These are phyloP conservation scores for Fraxinus excelsior DNA, from an alignment of 257 asterid species.

Conservation along the genomic window DNA sequence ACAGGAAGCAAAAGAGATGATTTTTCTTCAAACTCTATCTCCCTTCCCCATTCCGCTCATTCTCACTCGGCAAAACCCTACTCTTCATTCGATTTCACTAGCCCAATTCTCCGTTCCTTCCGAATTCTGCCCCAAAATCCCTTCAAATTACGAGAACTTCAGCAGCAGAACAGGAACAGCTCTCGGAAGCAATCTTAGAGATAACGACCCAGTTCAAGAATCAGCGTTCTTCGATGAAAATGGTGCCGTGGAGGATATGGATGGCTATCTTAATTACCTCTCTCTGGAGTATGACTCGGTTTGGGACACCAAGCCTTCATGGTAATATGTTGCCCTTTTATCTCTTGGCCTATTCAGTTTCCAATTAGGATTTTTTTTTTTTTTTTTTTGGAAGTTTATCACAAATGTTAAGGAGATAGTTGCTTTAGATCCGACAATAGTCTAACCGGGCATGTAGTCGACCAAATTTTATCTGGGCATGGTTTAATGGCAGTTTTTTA, in stretches of 20 bases:
- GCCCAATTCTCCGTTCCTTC: conserved; percentile 23
- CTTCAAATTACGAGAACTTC: conserved; percentile 1
- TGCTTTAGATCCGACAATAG: too few relatives aligned
- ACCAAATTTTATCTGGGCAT: background rate
- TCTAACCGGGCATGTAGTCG: too few relatives aligned
- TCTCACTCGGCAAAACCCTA: conserved; percentile 4
- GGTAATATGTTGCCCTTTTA: conserved; percentile 38
- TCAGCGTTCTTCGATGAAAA: conserved; percentile 60
- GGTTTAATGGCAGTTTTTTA: background rate
- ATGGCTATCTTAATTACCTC: conserved; percentile 76
- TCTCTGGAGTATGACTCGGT: conserved; percentile 90
- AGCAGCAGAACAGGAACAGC: conserved; percentile 22
- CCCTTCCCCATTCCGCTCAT: conserved; percentile 30
- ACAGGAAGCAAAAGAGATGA: conserved; percentile 20
- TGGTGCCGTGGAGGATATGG: conserved; percentile 90
- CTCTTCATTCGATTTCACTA: conserved; percentile 27
- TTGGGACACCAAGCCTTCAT: conserved; percentile 95
- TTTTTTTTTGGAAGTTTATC: background rate
- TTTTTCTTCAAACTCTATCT: conserved; percentile 32
- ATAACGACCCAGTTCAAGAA: conserved; percentile 44
- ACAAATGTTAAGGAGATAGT: background rate
- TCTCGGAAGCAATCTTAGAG: conserved; percentile 33
- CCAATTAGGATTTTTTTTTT: background rate
- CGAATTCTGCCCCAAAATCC: conserved; percentile 13
- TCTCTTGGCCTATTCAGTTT: background rate